Evolutionary conservation across 768 basidiomycete species (phyloP), one percentile per base, ranked within the genome.

Genomic region (Chalciporus piperatus): DNA sequence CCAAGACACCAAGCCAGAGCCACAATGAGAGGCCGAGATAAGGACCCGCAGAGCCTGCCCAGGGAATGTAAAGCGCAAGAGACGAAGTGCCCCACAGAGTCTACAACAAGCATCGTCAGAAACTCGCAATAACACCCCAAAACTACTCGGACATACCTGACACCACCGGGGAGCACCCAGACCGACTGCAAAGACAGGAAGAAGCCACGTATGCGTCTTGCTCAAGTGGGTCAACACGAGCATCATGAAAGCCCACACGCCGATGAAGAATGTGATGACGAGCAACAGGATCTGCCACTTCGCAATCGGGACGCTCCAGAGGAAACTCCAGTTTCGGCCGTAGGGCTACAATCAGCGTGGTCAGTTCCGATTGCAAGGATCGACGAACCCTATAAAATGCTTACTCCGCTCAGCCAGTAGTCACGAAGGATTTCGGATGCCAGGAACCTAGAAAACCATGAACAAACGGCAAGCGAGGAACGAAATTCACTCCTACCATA

Each of bases 11-110:
- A 10, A 97, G 79, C 94, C 94, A 97, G 39, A 97, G 75, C 94
- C 94, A 97, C 28, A 97, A 74, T 23, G 87, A 88, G 25, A 92
- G 80, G 39, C 92, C 92, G 49, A 96, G 82, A 66, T 95, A 97
- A 20, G 93, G 91, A 16, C 94, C 94, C 4, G 78, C 83, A 11
- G 64, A 65, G 11, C 94, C 92, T 3, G 89, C 94, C 94, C 94
- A 97, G 5, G 94, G 92, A 52, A 97, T 87, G 66, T 96, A 97
- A 14, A 94, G 72, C 4, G 91, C 94, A 40, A 97, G 79, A 28
- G 92, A 93, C 5, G 93, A 96, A 9, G 92, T 94, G 61, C 94
- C 93, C 94, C 94, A 97, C 42, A 94, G 72, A 83, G 94, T 96
- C 82, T 84, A 48, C 22, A 23, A 19, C 49, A 49, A 53, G 47